Percentiles rank a stretch among this genome's conserved stretches.
These are phyloP conservation scores for Fraxinus xanthoxyloides DNA, from an alignment of 305 asterid species.

Conservation along the genomic window DNA sequence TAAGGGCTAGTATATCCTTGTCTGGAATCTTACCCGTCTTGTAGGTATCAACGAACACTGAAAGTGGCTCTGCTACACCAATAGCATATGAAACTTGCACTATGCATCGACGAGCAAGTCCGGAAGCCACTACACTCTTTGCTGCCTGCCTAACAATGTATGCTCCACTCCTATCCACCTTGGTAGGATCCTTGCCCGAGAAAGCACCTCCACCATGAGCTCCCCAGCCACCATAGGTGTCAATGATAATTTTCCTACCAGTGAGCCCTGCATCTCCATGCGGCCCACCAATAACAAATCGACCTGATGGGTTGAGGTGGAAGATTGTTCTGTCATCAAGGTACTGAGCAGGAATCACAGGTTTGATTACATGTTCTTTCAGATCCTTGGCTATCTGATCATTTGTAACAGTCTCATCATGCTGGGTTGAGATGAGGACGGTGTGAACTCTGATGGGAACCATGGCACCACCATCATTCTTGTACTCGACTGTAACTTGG, in stretches of 20 bases:
- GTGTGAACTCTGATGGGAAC: conserved; percentile 84
- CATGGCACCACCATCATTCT: conserved; percentile 77
- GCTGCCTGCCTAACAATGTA: conserved; percentile 1
- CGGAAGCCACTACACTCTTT: conserved; percentile 9
- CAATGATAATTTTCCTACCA: conserved; percentile 47
- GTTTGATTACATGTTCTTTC: conserved; percentile 81
- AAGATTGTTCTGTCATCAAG: conserved; percentile 81
- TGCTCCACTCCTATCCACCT: conserved; percentile 2
- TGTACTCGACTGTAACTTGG: conserved; percentile 90
- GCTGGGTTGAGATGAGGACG: conserved; percentile 87
- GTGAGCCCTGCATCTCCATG: conserved; percentile 94
- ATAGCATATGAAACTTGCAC: conserved; percentile 16
- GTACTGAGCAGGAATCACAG: conserved; percentile 73
- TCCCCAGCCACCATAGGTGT: conserved; percentile 2
- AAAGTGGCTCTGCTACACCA: conserved; percentile 11
- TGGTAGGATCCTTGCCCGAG: conserved; percentile 7
- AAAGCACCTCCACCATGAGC: conserved; percentile 9
- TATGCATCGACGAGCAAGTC: conserved; percentile 10
- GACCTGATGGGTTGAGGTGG: conserved; percentile 91
- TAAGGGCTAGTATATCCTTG: neutral
- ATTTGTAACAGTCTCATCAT: conserved; percentile 80
- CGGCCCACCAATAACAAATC: conserved; percentile 89
- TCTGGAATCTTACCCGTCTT: conserved; percentile 11
- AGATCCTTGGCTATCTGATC: conserved; percentile 70
- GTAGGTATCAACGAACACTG: conserved; percentile 14